Base-by-base conservation (phyloP, 805 yeast species). In the Myxozyma mucilagina region DNA sequence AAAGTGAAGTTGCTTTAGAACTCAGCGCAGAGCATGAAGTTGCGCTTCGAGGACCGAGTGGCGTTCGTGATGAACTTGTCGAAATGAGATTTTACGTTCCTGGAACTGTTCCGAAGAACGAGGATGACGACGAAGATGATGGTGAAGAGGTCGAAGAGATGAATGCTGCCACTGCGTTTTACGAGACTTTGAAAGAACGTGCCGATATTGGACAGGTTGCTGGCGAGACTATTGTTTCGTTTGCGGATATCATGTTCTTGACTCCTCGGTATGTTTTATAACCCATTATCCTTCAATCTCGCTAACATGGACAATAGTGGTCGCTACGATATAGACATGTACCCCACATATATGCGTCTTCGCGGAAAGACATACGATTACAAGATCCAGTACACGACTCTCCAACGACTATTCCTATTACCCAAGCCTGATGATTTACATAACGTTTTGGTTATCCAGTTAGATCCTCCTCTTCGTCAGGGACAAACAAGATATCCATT, bases 301-400 rank as follows among this genome's bases (percentile, higher is more conserved):
- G 36, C 13, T 16, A 14, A 9, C n/a, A 42, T 41, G 34, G 47
- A 20, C 1, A 10, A 2, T 70, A 87, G 99, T 82, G 99, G 99
- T 67, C 93, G 99, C 75, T 94, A 92, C 74, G 98, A 94, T 74
- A 88, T 94, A 69, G 97, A 93, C 75, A 87, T 94, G 86, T 94
- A 89, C 75, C 86, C 89, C 39, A 83, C 84, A 35, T 88, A 94
- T 54, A 83, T 94, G 75, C 85, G 98, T 72, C 81, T 94, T 55
- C 85, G 99, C 70, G 99, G 99, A 73, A 94, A 93, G 76, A 94
- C 98, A 1, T 94, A 94, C 76, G 99, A 94, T 74, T 96, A 94
- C 80, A 94, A 93, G 76, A 83, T 94, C 62, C 97, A 89, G 73
- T 93, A 89, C 75, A 82, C 86, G 70, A 94, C 91, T 72, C 86